Conservation (phyloP, 1,139 yeast species). For the Lodderomyces parapsilosis region DNA sequence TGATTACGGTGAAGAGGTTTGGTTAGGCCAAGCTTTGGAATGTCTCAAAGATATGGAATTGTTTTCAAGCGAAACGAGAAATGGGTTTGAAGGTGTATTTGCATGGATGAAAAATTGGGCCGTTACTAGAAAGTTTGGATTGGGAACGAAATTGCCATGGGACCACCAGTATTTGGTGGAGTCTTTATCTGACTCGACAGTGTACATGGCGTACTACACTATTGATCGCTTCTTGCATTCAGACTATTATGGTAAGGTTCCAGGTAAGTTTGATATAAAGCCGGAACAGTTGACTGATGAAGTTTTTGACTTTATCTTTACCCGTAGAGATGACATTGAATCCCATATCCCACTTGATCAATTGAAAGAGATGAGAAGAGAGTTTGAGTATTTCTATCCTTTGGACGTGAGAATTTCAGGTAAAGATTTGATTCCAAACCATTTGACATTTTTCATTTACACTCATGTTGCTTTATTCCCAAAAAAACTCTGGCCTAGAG, state of each 20-base stretch:
- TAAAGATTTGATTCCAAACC: constrained; percentile 96
- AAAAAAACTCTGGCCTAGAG: constrained; percentile 86
- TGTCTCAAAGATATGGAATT: constrained; percentile 78
- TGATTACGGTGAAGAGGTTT: constrained; percentile 93
- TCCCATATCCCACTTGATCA: constrained; percentile 66
- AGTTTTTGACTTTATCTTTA: constrained; percentile 88
- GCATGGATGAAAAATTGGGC: constrained; percentile 99
- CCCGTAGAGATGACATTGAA: constrained; percentile 60
- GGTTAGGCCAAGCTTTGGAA: constrained; percentile 86
- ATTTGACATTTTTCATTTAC: constrained; percentile 92
- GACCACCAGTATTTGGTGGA: constrained; percentile 92
- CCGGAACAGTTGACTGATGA: constrained; percentile 91
- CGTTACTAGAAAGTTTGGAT: constrained; percentile 92
- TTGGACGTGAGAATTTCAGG: constrained; percentile 90
- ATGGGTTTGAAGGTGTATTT: constrained; percentile 91
- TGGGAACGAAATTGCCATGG: constrained; percentile 97
- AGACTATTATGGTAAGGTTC: constrained; percentile 78
- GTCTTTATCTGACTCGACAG: constrained; percentile 92
- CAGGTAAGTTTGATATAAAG: constrained; percentile 70
- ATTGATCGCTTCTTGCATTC: constrained; percentile 81
- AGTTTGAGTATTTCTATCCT: constrained; percentile 94
- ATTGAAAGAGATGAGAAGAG: constrained; percentile 78
- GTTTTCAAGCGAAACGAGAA: constrained; percentile 78
- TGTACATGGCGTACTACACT: constrained; percentile 95
- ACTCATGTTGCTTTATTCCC: constrained; percentile 93